Base-by-base conservation (phyloP, 2,329 filamentous ascomycete genomes). In the Colletotrichum sojae region DNA sequence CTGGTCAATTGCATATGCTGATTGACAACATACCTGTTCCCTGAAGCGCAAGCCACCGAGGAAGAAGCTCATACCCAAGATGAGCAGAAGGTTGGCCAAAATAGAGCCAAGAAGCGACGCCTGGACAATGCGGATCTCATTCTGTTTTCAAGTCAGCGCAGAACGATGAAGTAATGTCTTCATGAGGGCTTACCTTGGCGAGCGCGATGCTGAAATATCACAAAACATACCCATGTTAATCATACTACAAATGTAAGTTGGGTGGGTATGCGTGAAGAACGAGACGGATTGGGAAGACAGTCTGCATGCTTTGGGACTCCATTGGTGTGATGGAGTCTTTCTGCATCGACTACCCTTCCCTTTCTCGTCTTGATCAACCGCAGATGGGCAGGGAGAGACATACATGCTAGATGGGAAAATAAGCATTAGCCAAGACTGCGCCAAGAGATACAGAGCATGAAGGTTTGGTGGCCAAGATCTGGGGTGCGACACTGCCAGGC, bases 31-130 rank as follows among this genome's bases (percentile, higher is more conserved):
- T 75, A 90, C 90, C 84, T 97, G 95, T 83, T 98, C 95, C 78
- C 92, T 91, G 79, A 90, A 97, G 71, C 94, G 91, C 63, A 97
- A 83, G 71, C 94, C 95, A 76, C 95, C 95, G 25, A 97, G 82
- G 60, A 97, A 87, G 80, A 98, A 97, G 66, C 91, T 91, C 94
- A 97, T 97, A 76, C 95, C 95, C 74, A 98, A 83, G 76, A 97
- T 97, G 70, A 97, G 87, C 25, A 98, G 85, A 64, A 97, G 82
- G 76, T 97, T 97, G 72, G 94, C 92, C 72, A 98, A 83, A 74
- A 98, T 97, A 2, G 94, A 97, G 49, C 95, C 95, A 36, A 98
- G 86, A 58, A 97, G 84, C 0, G 95, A 97, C 15, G 95, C 94
- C 81, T 97, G 95, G 25, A 97, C 95, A 73, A 97, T 95, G 69